phyloP scores from a whole-genome alignment of 768 basidiomycete genomes.

The Mycena latifolia region DNA sequence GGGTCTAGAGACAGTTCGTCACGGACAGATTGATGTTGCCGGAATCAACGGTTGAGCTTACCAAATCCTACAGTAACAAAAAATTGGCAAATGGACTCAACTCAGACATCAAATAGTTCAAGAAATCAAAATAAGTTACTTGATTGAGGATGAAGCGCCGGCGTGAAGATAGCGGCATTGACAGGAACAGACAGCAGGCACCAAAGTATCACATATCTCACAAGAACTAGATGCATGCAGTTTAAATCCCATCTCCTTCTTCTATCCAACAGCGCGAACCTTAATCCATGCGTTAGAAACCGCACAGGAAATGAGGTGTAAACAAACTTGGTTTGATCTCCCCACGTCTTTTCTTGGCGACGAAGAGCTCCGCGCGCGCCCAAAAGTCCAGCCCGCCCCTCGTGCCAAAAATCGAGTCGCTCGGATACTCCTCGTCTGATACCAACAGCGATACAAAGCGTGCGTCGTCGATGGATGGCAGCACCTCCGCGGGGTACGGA shows the following conservation, averaged over 20 bases:
- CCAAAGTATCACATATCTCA: too few species aligned
- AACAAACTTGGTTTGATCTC: conserved; percentile 14
- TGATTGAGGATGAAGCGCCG: too few species aligned
- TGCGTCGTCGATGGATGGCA: neutral
- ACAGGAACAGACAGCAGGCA: too few species aligned
- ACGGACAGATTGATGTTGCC: too few species aligned
- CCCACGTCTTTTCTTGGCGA: conserved; percentile 8
- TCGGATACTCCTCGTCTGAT: neutral
- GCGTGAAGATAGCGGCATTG: too few species aligned
- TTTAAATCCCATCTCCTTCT: conserved; percentile 11
- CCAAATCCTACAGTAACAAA: too few species aligned
- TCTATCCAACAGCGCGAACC: conserved; percentile 23
- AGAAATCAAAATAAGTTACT: too few species aligned
- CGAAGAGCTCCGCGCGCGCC: conserved; percentile 1
- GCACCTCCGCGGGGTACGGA: neutral
- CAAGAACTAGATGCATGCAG: neutral
- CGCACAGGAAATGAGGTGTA: neutral
- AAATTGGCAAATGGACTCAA: too few species aligned
- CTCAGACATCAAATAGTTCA: too few species aligned
- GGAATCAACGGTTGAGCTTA: too few species aligned
- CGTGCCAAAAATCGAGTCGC: neutral
- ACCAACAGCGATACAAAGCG: neutral
- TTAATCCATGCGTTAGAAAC: neutral
- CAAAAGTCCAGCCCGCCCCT: conserved; percentile 7
- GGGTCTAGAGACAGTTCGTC: too few species aligned